Base-by-base conservation (phyloP, 2,329 filamentous ascomycete species). In the Calonectria honghensis region DNA sequence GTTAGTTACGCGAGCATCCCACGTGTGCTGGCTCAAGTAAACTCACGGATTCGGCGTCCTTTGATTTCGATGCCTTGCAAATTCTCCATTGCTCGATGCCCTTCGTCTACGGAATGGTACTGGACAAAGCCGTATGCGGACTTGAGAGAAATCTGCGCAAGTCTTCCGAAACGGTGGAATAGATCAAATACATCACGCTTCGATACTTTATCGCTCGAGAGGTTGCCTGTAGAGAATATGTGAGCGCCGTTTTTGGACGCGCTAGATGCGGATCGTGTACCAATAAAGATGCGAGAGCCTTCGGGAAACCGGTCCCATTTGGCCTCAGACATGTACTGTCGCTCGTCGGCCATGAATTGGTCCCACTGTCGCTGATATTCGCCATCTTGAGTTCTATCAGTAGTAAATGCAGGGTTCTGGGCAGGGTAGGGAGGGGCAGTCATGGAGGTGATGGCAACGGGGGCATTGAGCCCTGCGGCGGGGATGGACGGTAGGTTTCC, bases 61-160 rank as follows among this genome's bases (percentile, higher is more conserved):
- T 95, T 92, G 48, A 98, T 92, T 77, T 95, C 91, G 51, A 92
- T 91, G 13, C 95, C 95, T 85, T 98, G 95, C 75, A 98, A 92
- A 45, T 90, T 90, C 45, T 94, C 89, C 79, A 98, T 90, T 6
- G 96, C 96, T 59, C 89, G 89, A 72, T 91, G 89, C 77, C 96
- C 98, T 81, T 96, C 93, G 3, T 90, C 89, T 5, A 93, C 87
- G 37, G 95, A 93, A 78, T 98, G 90, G 78, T 97, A 99, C 83
- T 98, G 97, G 45, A 98, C 96, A 83, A 98, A 99, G 1, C 97
- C 97, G 85, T 98, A 98, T 1, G 96, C 96, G 78, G 97, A 96
- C 85, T 98, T 98, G 80, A 98, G 95, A 0, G 96, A 98, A 74
- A 98, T 97, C 83, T 99, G 97, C 2, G 96, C 96, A 61, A 99